Percentiles rank a stretch among this genome's conserved stretches.
These are phyloP conservation scores for Fusarium sp. DNA, from an alignment of 2,329 filamentous ascomycete species.

Conservation along the genomic window DNA sequence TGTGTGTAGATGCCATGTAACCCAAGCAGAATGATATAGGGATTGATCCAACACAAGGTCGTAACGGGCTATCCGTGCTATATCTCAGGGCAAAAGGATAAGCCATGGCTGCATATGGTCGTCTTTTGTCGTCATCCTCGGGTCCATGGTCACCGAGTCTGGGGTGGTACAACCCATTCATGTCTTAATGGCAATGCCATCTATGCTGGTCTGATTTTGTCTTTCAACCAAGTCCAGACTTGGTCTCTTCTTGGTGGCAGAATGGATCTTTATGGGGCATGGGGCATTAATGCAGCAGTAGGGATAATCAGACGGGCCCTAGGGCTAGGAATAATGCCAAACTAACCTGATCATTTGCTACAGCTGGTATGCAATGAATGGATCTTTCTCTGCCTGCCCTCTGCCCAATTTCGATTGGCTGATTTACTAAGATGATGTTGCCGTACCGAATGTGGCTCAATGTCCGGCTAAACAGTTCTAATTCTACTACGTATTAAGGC, in stretches of 20 bases:
- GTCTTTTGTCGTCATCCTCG: constrained; percentile 10
- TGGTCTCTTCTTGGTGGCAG: constrained; percentile 14
- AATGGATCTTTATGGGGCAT: constrained; percentile 24
- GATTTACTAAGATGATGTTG: constrained; percentile 1
- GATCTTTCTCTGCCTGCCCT: too few relatives aligned
- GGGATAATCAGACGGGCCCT: constrained; percentile 3
- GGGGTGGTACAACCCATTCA: constrained; percentile 5
- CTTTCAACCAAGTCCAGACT: constrained; percentile 20
- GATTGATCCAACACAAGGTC: neutral
- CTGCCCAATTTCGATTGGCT: constrained; percentile 8
- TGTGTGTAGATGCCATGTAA: constrained; percentile 25
- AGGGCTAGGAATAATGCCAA: constrained; percentile 22
- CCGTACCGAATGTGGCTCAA: constrained; percentile 8
- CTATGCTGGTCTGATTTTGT: constrained; percentile 9
- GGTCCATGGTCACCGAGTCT: constrained; percentile 21
- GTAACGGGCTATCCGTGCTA: neutral
- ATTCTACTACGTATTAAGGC: neutral
- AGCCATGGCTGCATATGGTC: constrained; percentile 17
- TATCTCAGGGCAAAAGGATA: neutral
- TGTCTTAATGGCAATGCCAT: neutral
- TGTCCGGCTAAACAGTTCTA: neutral
- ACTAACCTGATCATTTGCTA: neutral
- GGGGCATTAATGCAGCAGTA: constrained; percentile 13
- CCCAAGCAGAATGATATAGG: constrained; percentile 6
- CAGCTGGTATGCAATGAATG: neutral